Conservation (phyloP, 31 red algal genomes). For the Endocladia muricata region DNA sequence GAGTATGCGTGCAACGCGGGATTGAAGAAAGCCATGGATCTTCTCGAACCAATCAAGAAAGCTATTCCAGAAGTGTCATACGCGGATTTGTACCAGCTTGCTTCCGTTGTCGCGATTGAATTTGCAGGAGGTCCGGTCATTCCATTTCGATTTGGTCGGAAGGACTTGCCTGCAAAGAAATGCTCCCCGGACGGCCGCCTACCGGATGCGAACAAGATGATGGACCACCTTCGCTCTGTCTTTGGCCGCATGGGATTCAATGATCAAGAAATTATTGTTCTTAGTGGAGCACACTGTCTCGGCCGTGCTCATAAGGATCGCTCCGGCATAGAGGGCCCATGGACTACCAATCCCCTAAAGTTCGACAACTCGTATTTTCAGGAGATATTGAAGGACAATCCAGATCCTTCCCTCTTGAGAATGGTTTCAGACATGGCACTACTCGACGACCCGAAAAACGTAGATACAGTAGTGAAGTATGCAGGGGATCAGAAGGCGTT, state of each 20-base stretch:
- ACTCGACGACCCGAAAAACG: conserved; percentile 64
- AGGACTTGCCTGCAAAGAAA: conserved; percentile 27
- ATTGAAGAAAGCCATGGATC: conserved; percentile 43
- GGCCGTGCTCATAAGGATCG: conserved; percentile 64
- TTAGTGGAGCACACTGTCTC: conserved; percentile 84
- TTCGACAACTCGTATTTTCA: conserved; percentile 87
- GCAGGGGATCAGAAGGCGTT: conserved; percentile 77
- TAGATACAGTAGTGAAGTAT: conserved; percentile 54
- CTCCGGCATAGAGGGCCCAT: conserved; percentile 80
- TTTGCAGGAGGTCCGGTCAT: conserved; percentile 77
- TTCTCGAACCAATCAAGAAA: conserved; percentile 84
- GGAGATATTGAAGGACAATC: conserved; percentile 67
- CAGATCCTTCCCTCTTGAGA: conserved; percentile 54
- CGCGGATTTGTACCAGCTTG: conserved; percentile 87
- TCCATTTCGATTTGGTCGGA: conserved; percentile 73
- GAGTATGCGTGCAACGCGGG: conserved; percentile 69
- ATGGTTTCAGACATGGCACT: conserved; percentile 83
- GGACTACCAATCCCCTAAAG: conserved; percentile 74
- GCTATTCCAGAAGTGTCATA: conserved; percentile 55
- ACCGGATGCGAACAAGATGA: conserved; percentile 58
- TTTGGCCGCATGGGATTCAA: conserved; percentile 94
- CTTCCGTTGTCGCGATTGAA: conserved; percentile 77
- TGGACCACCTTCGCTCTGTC: conserved; percentile 72
- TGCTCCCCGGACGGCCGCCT: conserved; percentile 80
- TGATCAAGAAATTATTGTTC: conserved; percentile 81